Percentiles rank a stretch among this genome's conserved stretches.
phyloP scores from a whole-genome alignment of 2,329 filamentous ascomycete genomes.

The Colletotrichum higginsianum region DNA sequence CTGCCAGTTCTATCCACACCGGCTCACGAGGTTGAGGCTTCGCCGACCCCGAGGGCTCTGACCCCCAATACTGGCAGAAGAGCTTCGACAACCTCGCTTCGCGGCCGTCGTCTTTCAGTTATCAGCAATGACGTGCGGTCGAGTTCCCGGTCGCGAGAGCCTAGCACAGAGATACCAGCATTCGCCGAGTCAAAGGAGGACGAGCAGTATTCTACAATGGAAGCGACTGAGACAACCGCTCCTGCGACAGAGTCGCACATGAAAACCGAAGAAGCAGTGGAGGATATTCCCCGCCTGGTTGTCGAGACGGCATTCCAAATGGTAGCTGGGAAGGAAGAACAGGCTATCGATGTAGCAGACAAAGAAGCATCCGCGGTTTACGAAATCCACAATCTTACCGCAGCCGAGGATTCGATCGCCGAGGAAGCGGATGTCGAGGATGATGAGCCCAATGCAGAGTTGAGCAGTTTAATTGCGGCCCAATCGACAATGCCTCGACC shows the following conservation, averaged over 20 bases:
- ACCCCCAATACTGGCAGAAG: slow-evolving; percentile 33
- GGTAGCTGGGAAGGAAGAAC: neutral
- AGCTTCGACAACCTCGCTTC: slow-evolving; percentile 28
- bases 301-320: neutral
- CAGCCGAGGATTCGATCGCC: neutral
- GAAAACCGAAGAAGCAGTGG: neutral
- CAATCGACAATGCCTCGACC: neutral
- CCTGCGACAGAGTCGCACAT: slow-evolving; percentile 7
- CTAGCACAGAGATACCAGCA: slow-evolving; percentile 19
- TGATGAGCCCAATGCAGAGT: neutral
- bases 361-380: neutral
- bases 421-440: slow-evolving; percentile 6
- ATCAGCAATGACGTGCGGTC: slow-evolving; percentile 33
- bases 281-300: neutral
- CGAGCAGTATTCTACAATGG: neutral
- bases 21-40: slow-evolving; percentile 51
- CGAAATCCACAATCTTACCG: neutral
- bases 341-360: neutral
- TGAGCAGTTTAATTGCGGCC: neutral
- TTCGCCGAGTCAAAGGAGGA: slow-evolving; percentile 4
- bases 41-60: slow-evolving; percentile 37
- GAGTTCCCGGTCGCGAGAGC: slow-evolving; percentile 22
- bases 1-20: slow-evolving; percentile 57
- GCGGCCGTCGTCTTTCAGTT: slow-evolving; percentile 35
- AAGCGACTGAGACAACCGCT: neutral